These are phyloP conservation scores for Dioscorea dumetorum DNA, from an alignment of 106 monocot genomes.

Conservation along the genomic window DNA sequence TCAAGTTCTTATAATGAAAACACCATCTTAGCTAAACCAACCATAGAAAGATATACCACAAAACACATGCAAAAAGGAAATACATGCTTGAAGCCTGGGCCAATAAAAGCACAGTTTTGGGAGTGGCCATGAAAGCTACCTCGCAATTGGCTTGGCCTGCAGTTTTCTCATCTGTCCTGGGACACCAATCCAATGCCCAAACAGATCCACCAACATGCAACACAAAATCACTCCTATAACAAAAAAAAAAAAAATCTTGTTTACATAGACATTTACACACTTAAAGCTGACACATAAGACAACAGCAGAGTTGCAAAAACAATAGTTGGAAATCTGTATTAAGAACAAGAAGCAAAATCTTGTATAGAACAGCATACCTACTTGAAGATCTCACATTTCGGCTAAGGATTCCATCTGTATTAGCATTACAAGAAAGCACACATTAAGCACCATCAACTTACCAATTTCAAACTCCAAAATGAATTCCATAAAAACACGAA, in stretches of 20 bases:
- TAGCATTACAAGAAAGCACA: neutral
- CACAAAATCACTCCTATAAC: conserved; percentile 77
- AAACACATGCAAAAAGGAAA: too few relatives aligned
- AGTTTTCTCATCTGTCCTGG: conserved; percentile 28
- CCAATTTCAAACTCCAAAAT: too few relatives aligned
- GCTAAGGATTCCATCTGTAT: conserved; percentile 33
- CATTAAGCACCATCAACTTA: too few relatives aligned
- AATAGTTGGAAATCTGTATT: too few relatives aligned
- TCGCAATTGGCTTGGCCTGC: conserved; percentile 38
- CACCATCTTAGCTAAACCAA: too few relatives aligned
- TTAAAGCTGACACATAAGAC: too few relatives aligned
- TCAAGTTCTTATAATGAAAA: too few relatives aligned
- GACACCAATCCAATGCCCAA: conserved; percentile 96
- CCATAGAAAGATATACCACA: too few relatives aligned
- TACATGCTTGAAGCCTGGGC: too few relatives aligned
- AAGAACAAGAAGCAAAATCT: too few relatives aligned
- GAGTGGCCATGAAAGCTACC: conserved; percentile 27
- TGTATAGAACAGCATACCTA: conserved; percentile 19
- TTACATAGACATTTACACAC: neutral
- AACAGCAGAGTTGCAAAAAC: too few relatives aligned
- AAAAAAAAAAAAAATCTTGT: neutral
- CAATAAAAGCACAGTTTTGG: neutral
- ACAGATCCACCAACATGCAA: conserved; percentile 82
- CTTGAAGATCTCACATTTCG: conserved; percentile 3
- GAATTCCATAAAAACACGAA: neutral